phyloP scores from a whole-genome alignment of 129 eudicot species.

The Flaveria brownii region DNA sequence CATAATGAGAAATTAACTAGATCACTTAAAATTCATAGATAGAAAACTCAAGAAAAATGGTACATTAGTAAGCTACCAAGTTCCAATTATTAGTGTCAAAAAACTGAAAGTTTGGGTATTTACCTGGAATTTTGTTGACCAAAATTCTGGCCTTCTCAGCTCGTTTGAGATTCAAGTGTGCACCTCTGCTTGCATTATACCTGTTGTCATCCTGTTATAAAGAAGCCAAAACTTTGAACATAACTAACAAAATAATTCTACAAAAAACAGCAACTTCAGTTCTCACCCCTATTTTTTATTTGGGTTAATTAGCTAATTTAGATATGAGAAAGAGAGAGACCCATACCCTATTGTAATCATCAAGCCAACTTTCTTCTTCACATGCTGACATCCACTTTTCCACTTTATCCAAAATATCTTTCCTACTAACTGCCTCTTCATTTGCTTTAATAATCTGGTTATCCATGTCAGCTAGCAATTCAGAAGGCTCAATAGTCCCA shows the following conservation, averaged over 20 bases:
- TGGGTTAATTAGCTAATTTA: constrained; percentile 4
- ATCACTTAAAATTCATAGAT: background rate
- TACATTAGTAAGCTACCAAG: background rate
- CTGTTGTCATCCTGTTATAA: constrained; percentile 86
- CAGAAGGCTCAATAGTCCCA: constrained; percentile 86
- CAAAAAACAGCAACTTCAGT: constrained; percentile 8
- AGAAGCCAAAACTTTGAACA: constrained; percentile 19
- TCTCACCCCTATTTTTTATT: too few relatives aligned
- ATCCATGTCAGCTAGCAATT: constrained; percentile 89
- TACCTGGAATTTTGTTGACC: constrained; percentile 96
- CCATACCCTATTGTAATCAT: constrained; percentile 88
- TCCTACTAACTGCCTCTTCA: constrained; percentile 93
- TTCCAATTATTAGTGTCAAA: background rate
- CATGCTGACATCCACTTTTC: constrained; percentile 99
- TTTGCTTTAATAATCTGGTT: constrained; percentile 81
- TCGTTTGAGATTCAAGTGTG: constrained; percentile 93
- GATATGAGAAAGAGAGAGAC: constrained; percentile 20
- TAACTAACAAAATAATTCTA: constrained; percentile 17
- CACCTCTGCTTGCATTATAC: constrained; percentile 96
- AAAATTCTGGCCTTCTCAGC: constrained; percentile 91
- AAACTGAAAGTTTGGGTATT: background rate
- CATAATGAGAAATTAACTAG: background rate
- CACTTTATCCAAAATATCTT: constrained; percentile 92
- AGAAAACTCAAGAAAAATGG: background rate
- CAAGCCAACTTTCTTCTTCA: constrained; percentile 99